Base-by-base conservation (phyloP, 306 rosid genomes). In the Castanea sativa region DNA sequence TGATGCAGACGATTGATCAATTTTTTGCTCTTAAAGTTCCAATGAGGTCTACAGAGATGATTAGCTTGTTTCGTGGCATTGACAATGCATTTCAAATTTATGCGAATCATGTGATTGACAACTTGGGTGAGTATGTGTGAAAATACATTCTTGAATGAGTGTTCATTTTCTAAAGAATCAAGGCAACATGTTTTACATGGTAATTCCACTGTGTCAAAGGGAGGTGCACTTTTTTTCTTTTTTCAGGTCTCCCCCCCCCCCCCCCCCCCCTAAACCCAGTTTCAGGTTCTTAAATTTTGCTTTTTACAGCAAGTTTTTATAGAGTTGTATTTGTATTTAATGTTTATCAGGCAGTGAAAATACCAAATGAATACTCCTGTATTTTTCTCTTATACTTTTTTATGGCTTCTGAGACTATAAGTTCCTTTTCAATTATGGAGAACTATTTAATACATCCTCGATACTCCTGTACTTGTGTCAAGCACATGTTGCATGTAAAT, bases 51-150 rank as follows among this genome's bases (percentile, higher is more conserved):
- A 78, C 98, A 74, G 99, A 95, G 81, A 77, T 95, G 86, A 93
- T 79, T 85, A 78, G 96, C 85, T 81, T 95, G 89, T 90, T 91
- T 81, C 97, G 99, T 33, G 99, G 99, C 73, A 87, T 95, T 4
- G 99, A 95, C 88, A 95, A 95, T 88, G 98, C 94, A 49, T 93
- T 93, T 88, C 99, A 95, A 82, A 92, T 86, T 49, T 95, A 90
- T 86, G 91, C 92, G 33, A 93, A 89, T 76, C 86, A 70, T 61
- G 93, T 88, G 78, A 90, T 88, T 84, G 89, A 86, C 74, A 88
- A 89, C 80, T 82, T 93, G 84, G 94, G 99, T 95, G 76, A 82
- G 98, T 82, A 65, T 56, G 73, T 58, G 64, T 23, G 41, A 49
- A 32, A 35, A 30, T 63, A 56, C 45, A 69, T 79, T 59, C 72